Evolutionary conservation across 2,329 filamentous ascomycete species (phyloP), one percentile per base, ranked within the genome.

Genomic region (Clarireedia sp.): DNA sequence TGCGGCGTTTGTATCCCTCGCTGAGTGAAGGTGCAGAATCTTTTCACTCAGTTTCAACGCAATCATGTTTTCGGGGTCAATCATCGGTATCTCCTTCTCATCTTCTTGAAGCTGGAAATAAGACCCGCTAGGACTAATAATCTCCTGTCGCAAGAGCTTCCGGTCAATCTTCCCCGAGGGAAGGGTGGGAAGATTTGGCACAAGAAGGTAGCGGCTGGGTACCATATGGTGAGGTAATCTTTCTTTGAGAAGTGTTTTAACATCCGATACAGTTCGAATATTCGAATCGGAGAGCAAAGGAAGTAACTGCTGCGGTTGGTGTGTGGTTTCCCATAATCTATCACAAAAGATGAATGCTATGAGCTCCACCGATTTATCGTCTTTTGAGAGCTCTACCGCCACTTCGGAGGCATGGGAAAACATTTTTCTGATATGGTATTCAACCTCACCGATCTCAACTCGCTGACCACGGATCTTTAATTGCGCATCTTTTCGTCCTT

Each of bases 161-260:
- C 61, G 48, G 52, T 63, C 53, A 5, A 63, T 52, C 38, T 63
- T 63, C 14, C 61, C 61, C 7, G 61, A 61, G 23, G 49, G 33
- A 9, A 51, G 19, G n/a, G 58, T 37, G 2, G 61, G 60, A 6
- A 63, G 24, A 3, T 3, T 23, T 24, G 58, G 41, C 6, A 63
- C 51, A 3, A 48, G 12, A 38, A 63, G 23, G 55, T 56, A 63
- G 33, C 49, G 52, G 8, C 44, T 51, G 23, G 62, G 62, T 2
- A 64, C 52, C 62, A 64, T 63, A 23, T 64, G 56, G 8, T 24
- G 24, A n/a, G 61, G 61, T 37, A 60, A 24, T 37, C 48, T 48
- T 3, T 10, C 17, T 23, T 51, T 51, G 14, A 55, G 23, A 19
- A 4, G 17, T 45, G 21, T 23, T 45, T 26, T 26, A 26, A 26